These are phyloP conservation scores for Vararia minispora DNA, from an alignment of 768 basidiomycete species.

Conservation along the genomic window DNA sequence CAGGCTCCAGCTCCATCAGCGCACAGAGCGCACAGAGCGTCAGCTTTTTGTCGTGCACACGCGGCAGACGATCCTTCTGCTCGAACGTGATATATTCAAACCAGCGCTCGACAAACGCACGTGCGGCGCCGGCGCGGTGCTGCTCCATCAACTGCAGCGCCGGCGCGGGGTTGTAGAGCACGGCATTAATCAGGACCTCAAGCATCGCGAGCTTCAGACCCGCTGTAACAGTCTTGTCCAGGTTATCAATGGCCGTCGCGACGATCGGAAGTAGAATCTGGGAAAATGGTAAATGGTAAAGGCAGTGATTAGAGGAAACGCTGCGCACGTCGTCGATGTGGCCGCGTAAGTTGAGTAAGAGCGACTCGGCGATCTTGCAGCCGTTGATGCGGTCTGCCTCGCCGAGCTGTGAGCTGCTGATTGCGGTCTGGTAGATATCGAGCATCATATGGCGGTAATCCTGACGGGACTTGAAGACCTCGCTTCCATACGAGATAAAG, in stretches of 20 bases:
- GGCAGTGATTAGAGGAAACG: conserved; percentile 3
- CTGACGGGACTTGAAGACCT: conserved; percentile 56
- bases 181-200: conserved; percentile 71
- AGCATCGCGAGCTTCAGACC: conserved; percentile 67
- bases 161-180: conserved; percentile 75
- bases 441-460: conserved; percentile 75
- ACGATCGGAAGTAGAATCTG: conserved; percentile 61
- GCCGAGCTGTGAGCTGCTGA: conserved; percentile 61
- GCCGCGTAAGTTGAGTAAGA: conserved; percentile 71
- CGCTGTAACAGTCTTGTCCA: conserved; percentile 52
- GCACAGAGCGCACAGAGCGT: conserved; percentile 67
- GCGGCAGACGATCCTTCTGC: conserved; percentile 52
- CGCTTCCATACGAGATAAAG: conserved; percentile 75
- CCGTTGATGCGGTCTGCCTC: conserved; percentile 80
- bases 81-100: conserved; percentile 57
- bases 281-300: neutral
- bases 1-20: conserved; percentile 59
- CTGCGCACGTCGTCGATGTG: conserved; percentile 62
- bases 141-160: conserved; percentile 67
- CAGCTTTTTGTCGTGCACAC: conserved; percentile 88
- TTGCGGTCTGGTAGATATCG: conserved; percentile 72
- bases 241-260: conserved; percentile 42
- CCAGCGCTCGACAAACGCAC: conserved; percentile 79
- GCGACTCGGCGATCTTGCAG: conserved; percentile 74
- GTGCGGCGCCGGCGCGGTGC: conserved; percentile 44